phyloP scores from a whole-genome alignment of 148 eudicot genomes.

The Diospyros lotus region DNA sequence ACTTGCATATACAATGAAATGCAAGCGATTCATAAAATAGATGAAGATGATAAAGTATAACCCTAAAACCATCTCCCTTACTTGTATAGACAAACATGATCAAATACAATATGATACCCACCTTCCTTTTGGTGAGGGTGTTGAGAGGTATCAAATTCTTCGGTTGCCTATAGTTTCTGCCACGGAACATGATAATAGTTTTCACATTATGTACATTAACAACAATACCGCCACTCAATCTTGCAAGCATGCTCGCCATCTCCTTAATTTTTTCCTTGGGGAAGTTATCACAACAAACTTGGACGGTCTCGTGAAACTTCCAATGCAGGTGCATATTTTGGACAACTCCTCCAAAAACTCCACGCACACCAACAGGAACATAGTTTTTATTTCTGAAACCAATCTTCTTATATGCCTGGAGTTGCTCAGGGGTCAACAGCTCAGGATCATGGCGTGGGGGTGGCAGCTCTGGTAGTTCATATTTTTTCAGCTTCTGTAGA shows the following conservation, averaged over 20 bases:
- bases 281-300: conserved; percentile 98
- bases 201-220: conserved; percentile 91
- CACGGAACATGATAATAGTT: conserved; percentile 96
- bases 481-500: conserved; percentile 93
- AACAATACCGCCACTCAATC: conserved; percentile 95
- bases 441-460: conserved; percentile 94
- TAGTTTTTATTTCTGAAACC: conserved; percentile 94
- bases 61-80: too few relatives aligned
- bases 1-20: neutral
- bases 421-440: conserved; percentile 82
- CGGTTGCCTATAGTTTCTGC: conserved; percentile 94
- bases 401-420: conserved; percentile 88
- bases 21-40: neutral
- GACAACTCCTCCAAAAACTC: conserved; percentile 99
- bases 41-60: neutral
- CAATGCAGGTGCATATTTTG: conserved; percentile 99
- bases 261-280: conserved; percentile 97
- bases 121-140: conserved; percentile 97
- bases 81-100: neutral
- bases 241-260: conserved; percentile 89
- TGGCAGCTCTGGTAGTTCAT: conserved; percentile 94
- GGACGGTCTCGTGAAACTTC: conserved; percentile 99
- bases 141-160: conserved; percentile 92
- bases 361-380: conserved; percentile 95
- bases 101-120: conserved; percentile 14